Evolutionary conservation across 176 grass and related monocot species (phyloP).

Genomic region (Cymbopogon citratus): DNA sequence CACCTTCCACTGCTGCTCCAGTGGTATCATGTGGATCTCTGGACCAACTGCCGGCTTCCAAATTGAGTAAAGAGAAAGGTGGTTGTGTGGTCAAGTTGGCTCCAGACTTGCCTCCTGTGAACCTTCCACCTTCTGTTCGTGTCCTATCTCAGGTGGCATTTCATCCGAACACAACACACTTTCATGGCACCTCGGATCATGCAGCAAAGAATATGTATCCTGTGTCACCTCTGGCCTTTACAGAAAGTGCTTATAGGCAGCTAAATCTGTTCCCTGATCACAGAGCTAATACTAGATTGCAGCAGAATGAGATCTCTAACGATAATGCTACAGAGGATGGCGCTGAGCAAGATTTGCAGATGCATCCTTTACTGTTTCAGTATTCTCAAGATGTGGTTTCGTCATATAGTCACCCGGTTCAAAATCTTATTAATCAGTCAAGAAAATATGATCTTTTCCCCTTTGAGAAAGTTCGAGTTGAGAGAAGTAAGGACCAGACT

Average conservation of each 20-base stretch:
- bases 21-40: conserved; percentile 15
- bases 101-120: conserved; percentile 88
- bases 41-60: conserved; percentile 34
- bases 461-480: conserved; percentile 43
- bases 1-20: conserved; percentile 18
- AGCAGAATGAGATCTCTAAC: conserved; percentile 28
- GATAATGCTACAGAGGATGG: conserved; percentile 29
- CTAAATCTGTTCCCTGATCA: conserved; percentile 46
- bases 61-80: conserved; percentile 51
- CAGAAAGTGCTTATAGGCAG: conserved; percentile 41
- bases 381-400: conserved; percentile 49
- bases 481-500: conserved; percentile 34
- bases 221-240: conserved; percentile 23
- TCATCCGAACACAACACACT: conserved; percentile 38
- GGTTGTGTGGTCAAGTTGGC: conserved; percentile 83
- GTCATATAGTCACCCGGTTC: conserved; percentile 41
- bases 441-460: conserved; percentile 46
- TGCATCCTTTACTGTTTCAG: conserved; percentile 96
- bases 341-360: conserved; percentile 69
- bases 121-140: conserved; percentile 76
- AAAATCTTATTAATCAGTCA: conserved; percentile 36
- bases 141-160: conserved; percentile 66
- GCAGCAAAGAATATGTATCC: conserved; percentile 29
- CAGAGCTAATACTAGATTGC: conserved; percentile 37
- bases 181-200: conserved; percentile 34